Conservation (phyloP, 2,329 filamentous ascomycete genomes). For the Cladosporium oxysporum region DNA sequence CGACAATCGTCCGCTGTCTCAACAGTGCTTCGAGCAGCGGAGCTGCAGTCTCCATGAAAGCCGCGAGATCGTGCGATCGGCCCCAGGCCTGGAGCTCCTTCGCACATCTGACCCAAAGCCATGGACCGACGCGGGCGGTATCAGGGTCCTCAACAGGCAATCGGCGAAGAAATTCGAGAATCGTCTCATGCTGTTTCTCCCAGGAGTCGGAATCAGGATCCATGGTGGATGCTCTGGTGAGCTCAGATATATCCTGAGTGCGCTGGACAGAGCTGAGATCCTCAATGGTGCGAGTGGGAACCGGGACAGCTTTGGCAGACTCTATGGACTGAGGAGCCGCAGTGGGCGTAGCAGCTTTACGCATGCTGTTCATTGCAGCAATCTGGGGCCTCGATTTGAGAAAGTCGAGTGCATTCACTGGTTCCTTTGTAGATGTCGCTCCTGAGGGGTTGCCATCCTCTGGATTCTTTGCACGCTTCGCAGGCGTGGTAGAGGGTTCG, state of each 20-base stretch:
- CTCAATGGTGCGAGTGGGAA: background rate
- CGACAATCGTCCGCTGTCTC: constrained; percentile 50
- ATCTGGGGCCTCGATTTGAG: constrained; percentile 28
- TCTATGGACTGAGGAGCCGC: background rate
- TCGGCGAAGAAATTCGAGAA: constrained; percentile 66
- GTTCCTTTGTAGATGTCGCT: background rate
- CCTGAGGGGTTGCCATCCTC: background rate
- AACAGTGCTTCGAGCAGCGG: constrained; percentile 56
- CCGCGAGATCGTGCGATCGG: constrained; percentile 48
- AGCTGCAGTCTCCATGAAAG: constrained; percentile 56
- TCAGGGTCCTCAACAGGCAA: constrained; percentile 67
- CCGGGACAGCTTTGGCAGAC: background rate
- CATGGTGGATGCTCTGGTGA: background rate
- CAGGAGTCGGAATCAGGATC: constrained; percentile 41
- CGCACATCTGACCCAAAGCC: constrained; percentile 73
- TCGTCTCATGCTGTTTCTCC: constrained; percentile 65
- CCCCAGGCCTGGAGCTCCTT: constrained; percentile 37
- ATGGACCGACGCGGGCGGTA: constrained; percentile 51
- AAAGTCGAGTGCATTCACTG: constrained; percentile 22
- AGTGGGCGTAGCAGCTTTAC: background rate
- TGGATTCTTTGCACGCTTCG: background rate
- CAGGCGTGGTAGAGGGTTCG: background rate
- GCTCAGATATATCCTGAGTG: background rate
- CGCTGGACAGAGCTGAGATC: background rate
- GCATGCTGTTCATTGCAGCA: constrained; percentile 10